Evolutionary conservation across 495 filamentous ascomycete genomes (phyloP), one percentile per base, ranked within the genome.

Genomic region (Bombardia bombarda): DNA sequence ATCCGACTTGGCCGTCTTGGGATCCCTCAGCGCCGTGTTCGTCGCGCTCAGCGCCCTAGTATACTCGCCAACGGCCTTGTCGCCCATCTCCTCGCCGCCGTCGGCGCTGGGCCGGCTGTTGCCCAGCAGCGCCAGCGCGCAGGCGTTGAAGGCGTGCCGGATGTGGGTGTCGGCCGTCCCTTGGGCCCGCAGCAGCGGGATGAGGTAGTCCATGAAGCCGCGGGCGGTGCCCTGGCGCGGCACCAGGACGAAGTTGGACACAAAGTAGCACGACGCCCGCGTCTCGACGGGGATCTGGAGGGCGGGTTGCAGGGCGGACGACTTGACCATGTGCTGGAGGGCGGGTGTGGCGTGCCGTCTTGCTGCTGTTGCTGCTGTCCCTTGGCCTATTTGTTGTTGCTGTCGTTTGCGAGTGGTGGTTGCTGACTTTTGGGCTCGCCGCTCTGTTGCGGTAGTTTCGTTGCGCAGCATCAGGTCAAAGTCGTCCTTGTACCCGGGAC

Each of bases 391-490:
- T 18, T 13, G 13, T n/a, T 31, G 14, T 31, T 45, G 32, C 32
- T 35, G 17, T 20, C n/a, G 17, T 20, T 23, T 45, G 35, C 13
- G n/a, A 20, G 33, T 1, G 22, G 26, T 13, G 1, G 26, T 14
- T 13, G 17, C 20, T 61, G 39, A 46, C 38, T 55, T 67, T 42
- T 60, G 57, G 13, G 69, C 72, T 41, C 74, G 65, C 35, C 70
- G 68, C 36, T 76, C 75, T 3, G 76, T 75, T 2, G 77, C 73
- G 37, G 71, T 60, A n/a, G 77, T 83, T 47, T 82, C 78, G 52
- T 83, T 78, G 28, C 82, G 72, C 36, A 84, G 72, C 38, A 84
- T 68, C 10, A 86, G 56, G 53, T 86, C 82, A 45, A 86, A 82
- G 16, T 80, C 78, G 51, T 83, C 70, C 44, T 70, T 70, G 56